Base-by-base conservation (phyloP, 176 grass and related monocot genomes). In the Bothriochloa decipiens region DNA sequence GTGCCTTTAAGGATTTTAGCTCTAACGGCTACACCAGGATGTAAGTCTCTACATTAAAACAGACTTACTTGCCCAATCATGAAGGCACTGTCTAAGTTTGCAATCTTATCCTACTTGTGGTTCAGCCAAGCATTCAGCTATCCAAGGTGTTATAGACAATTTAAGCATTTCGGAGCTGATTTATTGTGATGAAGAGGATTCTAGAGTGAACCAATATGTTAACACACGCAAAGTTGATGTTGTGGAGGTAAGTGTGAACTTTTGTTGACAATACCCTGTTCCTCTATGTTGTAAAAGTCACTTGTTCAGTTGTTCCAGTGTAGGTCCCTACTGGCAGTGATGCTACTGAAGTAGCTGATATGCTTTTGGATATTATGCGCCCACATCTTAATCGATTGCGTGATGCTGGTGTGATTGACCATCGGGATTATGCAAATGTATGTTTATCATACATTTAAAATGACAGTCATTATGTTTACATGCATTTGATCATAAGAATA, bases 1-100 rank as follows among this genome's bases (percentile, higher is more conserved):
- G 87, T 98, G 71, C 85, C 86, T 43, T 86, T 95, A 86, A 95
- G 96, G 79, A 95, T 98, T 87, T 87, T 98, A 81, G 96, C 91
- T 76, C 85, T 98, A 90, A 98, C 96, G 68, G 96, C 93, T 57
- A 95, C 96, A 85, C 93, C 96, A 82, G 96, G 96, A 86, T 98
- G 96, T 98, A 91, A 98, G 91, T 86, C 29, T 79, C 69, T 36
- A 26, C 53, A 76, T 74, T 74, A 81, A 86, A 62, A 53, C 68
- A 68, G 13, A 67, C 42, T 27, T 79, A 40, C 68, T 74, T 89
- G 47, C 33, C 40, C 1, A 79, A 60, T 28, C n/a, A 68, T 86
- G 52, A 76, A 78, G 68, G 66, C 8, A 32, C 39, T 29, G 60
- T 75, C 45, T 83, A 72, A 70, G 9, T 70, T 65, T 80, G 9